Conservation (phyloP, 805 yeast species). For the Metschnikowia reukaufii region DNA sequence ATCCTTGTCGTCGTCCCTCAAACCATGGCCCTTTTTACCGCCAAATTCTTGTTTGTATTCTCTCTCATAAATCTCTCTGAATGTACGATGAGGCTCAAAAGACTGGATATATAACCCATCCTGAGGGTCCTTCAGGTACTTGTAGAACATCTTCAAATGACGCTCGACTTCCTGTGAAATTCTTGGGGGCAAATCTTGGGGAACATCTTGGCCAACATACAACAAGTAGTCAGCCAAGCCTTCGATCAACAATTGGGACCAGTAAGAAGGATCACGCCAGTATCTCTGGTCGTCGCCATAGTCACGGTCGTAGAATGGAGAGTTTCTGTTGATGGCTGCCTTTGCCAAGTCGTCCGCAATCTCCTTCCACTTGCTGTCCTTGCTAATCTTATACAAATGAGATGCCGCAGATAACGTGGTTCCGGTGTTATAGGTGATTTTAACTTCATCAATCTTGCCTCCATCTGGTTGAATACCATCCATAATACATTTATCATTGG, state of each 20-base stretch:
- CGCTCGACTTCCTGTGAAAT: slow-evolving; percentile 48
- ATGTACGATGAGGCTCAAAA: slow-evolving; percentile 57
- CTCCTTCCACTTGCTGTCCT: slow-evolving; percentile 80
- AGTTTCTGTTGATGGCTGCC: slow-evolving; percentile 58
- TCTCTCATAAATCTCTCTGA: slow-evolving; percentile 46
- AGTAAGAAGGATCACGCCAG: slow-evolving; percentile 65
- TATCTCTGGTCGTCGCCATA: slow-evolving; percentile 53
- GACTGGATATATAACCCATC: slow-evolving; percentile 62
- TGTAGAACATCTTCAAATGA: slow-evolving; percentile 57
- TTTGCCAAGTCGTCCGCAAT: slow-evolving; percentile 50
- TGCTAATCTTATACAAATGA: slow-evolving; percentile 93
- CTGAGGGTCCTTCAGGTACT: slow-evolving; percentile 53
- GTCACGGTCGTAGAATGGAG: slow-evolving; percentile 63
- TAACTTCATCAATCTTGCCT: slow-evolving; percentile 46
- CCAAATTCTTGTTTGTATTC: slow-evolving; percentile 55
- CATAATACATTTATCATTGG: slow-evolving; percentile 52
- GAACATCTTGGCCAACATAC: slow-evolving; percentile 45
- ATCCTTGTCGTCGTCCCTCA: slow-evolving; percentile 53
- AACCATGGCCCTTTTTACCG: slow-evolving; percentile 49
- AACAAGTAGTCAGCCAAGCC: slow-evolving; percentile 66
- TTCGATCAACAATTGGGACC: slow-evolving; percentile 62
- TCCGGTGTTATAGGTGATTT: slow-evolving; percentile 71
- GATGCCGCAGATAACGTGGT: slow-evolving; percentile 58
- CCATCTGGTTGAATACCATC: slow-evolving; percentile 59
- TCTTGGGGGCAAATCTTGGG: slow-evolving; percentile 35